Conservation (phyloP, 345 rosid genomes). For the Gossypium turneri region DNA sequence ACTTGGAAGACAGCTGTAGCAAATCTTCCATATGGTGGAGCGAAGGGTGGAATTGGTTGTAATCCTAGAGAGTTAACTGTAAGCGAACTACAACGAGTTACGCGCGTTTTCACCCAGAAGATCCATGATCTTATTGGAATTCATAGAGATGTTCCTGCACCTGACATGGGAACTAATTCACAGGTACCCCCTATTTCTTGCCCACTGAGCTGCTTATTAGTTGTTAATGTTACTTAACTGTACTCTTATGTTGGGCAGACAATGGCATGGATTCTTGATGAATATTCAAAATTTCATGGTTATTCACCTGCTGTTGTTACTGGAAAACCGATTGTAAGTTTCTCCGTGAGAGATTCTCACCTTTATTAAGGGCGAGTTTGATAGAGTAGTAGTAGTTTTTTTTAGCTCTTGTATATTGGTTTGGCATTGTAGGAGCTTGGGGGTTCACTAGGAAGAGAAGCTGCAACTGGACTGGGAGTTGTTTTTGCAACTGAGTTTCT, state of each 20-base stretch:
- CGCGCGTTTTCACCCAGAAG: conserved; percentile 10
- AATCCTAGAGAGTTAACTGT: conserved; percentile 29
- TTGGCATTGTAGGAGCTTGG: conserved; percentile 40
- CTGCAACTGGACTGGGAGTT: conserved; percentile 49
- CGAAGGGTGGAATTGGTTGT: conserved; percentile 52
- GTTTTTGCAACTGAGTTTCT: conserved; percentile 39
- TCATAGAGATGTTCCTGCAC: conserved; percentile 12
- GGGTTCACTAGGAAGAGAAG: conserved; percentile 52
- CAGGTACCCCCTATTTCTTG: background rate
- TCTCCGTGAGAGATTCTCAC: background rate
- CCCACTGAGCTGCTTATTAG: background rate
- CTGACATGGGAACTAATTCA: conserved; percentile 11
- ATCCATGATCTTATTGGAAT: conserved; percentile 12
- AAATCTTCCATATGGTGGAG: conserved; percentile 45
- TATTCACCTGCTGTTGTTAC: conserved; percentile 42
- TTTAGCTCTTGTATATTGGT: background rate
- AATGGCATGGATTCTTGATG: conserved; percentile 4
- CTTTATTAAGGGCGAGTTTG: background rate
- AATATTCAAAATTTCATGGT: conserved; percentile 11
- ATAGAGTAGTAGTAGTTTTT: background rate
- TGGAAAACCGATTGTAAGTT: conserved; percentile 44
- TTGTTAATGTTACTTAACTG: background rate
- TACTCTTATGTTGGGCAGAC: background rate
- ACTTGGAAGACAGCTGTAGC: conserved; percentile 53
- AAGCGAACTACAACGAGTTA: conserved; percentile 6